phyloP scores from a whole-genome alignment of 2,329 filamentous ascomycete genomes.

The Endoconidiophora polonica region DNA sequence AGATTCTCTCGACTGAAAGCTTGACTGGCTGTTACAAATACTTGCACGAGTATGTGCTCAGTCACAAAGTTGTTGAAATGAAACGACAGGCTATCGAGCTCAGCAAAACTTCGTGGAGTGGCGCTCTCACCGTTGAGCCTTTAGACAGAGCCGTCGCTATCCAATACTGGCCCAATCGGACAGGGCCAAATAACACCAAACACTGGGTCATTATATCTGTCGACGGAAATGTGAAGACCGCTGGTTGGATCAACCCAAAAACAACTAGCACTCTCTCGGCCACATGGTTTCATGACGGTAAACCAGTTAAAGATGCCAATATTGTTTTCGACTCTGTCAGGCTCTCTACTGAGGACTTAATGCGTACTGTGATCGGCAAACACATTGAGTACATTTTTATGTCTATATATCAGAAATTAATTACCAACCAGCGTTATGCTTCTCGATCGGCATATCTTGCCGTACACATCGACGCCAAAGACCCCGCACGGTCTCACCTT shows the following conservation, averaged over 20 bases:
- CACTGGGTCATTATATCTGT: conserved; percentile 87
- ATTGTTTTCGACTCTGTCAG: conserved; percentile 48
- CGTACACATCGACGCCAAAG: conserved; percentile 38
- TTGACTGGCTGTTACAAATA: conserved; percentile 69
- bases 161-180: conserved; percentile 70
- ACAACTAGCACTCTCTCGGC: conserved; percentile 39
- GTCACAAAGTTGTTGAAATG: conserved; percentile 75
- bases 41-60: conserved; percentile 74
- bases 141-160: conserved; percentile 69
- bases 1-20: conserved; percentile 50
- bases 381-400: conserved; percentile 59
- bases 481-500: conserved; percentile 52
- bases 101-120: conserved; percentile 55
- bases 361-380: conserved; percentile 57
- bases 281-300: conserved; percentile 74
- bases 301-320: conserved; percentile 52
- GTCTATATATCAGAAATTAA: conserved; percentile 46
- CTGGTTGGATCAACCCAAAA: conserved; percentile 24
- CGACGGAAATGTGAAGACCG: conserved; percentile 41
- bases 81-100: conserved; percentile 61
- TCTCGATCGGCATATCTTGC: conserved; percentile 40
- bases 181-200: conserved; percentile 40
- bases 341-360: conserved; percentile 56
- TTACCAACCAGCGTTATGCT: conserved; percentile 42
- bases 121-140: conserved; percentile 59